Percentiles rank a stretch among this genome's conserved stretches.
Evolutionary conservation across 2,329 filamentous ascomycete genomes (phyloP).

Genomic region (Aspergillus brunneoviolaceus): DNA sequence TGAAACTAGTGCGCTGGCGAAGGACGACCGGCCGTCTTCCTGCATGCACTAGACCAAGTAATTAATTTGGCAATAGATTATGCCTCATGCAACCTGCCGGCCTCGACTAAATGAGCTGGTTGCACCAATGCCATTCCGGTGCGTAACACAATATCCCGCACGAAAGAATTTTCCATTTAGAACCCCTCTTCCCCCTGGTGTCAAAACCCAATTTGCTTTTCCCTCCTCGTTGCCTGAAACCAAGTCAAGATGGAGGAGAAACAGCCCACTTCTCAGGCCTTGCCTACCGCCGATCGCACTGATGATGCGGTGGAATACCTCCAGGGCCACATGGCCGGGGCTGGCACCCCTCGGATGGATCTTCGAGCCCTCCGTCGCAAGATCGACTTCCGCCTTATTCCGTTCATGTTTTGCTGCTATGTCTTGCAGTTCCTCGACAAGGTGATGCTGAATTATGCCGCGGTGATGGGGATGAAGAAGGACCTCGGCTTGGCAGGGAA

Average conservation of each 20-base stretch:
- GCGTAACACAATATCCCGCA: too few relatives aligned
- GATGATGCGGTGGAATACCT: constrained; percentile 27
- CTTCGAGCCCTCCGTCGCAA: constrained; percentile 27
- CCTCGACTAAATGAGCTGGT: too few relatives aligned
- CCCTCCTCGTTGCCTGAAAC: background rate
- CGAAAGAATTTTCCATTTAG: too few relatives aligned
- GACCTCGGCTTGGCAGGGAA: constrained; percentile 57
- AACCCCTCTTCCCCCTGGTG: background rate
- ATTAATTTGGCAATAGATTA: too few relatives aligned
- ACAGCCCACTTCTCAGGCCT: constrained; percentile 2
- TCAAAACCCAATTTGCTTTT: background rate
- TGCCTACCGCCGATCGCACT: constrained; percentile 2
- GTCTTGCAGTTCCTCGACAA: constrained; percentile 37
- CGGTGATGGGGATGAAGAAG: constrained; percentile 60
- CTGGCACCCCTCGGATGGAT: constrained; percentile 14
- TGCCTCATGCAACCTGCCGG: too few relatives aligned
- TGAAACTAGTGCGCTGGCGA: too few relatives aligned
- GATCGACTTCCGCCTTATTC: constrained; percentile 34
- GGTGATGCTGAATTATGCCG: constrained; percentile 52
- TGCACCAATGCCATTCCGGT: too few relatives aligned
- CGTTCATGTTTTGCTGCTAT: constrained; percentile 35
- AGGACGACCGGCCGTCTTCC: too few relatives aligned
- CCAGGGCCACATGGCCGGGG: constrained; percentile 14
- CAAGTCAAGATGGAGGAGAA: constrained; percentile 13
- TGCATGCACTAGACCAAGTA: too few relatives aligned